These are phyloP conservation scores for Knufia fluminis DNA, from an alignment of 2,329 filamentous ascomycete genomes.

Conservation along the genomic window DNA sequence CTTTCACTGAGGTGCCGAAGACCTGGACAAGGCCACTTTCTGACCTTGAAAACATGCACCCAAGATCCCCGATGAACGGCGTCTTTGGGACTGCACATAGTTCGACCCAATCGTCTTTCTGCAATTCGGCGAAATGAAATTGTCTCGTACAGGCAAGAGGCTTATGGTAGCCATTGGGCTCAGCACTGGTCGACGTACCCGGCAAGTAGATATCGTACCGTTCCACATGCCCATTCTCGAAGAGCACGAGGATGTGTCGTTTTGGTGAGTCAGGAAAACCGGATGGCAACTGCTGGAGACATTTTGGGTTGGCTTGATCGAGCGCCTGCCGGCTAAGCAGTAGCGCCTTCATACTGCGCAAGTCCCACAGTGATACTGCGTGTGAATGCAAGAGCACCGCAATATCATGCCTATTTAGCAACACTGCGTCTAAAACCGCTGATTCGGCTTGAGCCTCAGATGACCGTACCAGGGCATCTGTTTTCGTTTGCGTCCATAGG, in stretches of 20 bases:
- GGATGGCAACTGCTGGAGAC: background rate
- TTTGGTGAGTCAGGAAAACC: background rate
- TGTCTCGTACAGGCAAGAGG: background rate
- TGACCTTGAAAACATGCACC: background rate
- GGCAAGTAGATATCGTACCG: background rate
- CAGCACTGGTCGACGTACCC: background rate
- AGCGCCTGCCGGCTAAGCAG: background rate
- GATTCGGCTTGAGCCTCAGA: background rate
- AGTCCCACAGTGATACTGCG: background rate
- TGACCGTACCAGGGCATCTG: slow-evolving; percentile 24
- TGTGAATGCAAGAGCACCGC: background rate
- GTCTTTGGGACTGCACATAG: background rate
- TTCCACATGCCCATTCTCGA: background rate
- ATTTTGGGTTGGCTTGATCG: background rate
- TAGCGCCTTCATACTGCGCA: background rate
- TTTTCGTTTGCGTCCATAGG: slow-evolving; percentile 64
- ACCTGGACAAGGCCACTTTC: background rate
- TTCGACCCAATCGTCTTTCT: background rate
- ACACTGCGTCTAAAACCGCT: background rate
- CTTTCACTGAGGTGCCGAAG: no score
- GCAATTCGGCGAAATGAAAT: background rate
- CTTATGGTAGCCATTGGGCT: slow-evolving; percentile 7
- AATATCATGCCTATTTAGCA: background rate
- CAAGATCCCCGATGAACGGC: background rate
- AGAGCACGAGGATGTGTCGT: background rate